Evolutionary conservation across 352 stramenopile species (phyloP), one percentile per base, ranked within the genome.

Genomic region (Thraustochytrium striatum): DNA sequence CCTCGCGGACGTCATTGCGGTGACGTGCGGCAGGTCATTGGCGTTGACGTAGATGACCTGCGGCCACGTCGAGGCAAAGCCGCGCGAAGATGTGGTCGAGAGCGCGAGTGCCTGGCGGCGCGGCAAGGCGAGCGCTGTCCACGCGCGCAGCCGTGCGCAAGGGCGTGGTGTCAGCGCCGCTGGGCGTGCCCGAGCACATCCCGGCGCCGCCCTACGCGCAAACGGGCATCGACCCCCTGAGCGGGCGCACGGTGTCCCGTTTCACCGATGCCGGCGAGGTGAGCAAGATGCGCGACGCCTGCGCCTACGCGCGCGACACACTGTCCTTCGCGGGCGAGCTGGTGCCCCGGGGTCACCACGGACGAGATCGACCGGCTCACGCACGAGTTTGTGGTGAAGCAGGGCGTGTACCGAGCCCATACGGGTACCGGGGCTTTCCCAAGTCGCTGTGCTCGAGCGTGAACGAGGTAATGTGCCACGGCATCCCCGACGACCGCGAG

Each of bases 391-490:
- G 94, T 97, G 59, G 81, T 97, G 50, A 86, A 85, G 3, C 83
- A 85, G 39, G 87, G 87, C 21, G 94, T 91, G 44, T 94, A 92
- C 72, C 90, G 89, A 88, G 84, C 25, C 89, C 88, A 16, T 87
- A 97, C n/a, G 93, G 94, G 81, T 97, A 98, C 82, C 87, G 87
- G 53, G 89, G 90, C 61, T 98, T 97, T 83, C 91, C 93, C 75
- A 97, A 98, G 87, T 94, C 92, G 47, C 85, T 98, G 33, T 98
- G 94, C 85, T 91, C 91, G 55, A 95, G 87, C 19, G 89, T 98
- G 59, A 99, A 99, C 86, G 95, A 98, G 83, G 89, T 98, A 52
- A 89, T 98, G 9, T 97, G 96, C 73, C 95, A 99, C 83, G 94
- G 93, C 65, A 98, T 98, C 83, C 95, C 95, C 0, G 95, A 98